Conservation (phyloP, 768 basidiomycete genomes). For the Lactifluus piperatus region DNA sequence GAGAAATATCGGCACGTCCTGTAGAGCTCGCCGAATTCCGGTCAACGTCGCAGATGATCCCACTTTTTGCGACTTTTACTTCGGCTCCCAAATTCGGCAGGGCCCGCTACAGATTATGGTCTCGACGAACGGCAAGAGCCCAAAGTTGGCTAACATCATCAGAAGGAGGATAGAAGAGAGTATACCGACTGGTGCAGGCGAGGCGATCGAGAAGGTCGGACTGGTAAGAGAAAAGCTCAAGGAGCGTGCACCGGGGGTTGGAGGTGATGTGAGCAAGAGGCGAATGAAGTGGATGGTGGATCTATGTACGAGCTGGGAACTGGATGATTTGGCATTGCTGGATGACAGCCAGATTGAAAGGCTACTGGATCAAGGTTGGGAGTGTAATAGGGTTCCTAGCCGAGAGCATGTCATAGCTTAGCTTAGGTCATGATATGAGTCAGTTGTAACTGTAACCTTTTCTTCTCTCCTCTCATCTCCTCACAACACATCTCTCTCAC, state of each 20-base stretch:
- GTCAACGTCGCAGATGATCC: slow-evolving; percentile 98
- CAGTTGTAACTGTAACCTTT: not conserved
- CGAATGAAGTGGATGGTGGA: slow-evolving; percentile 92
- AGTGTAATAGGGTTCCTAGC: slow-evolving; percentile 43
- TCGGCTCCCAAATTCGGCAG: slow-evolving; percentile 85
- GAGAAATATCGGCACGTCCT: slow-evolving; percentile 60
- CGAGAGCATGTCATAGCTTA: slow-evolving; percentile 22
- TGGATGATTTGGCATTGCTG: slow-evolving; percentile 70
- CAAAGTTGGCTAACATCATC: slow-evolving; percentile 82
- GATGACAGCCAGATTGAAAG: slow-evolving; percentile 54
- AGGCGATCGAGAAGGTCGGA: slow-evolving; percentile 76
- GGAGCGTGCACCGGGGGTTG: slow-evolving; percentile 74
- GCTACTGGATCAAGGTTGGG: slow-evolving; percentile 84
- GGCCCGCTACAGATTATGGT: slow-evolving; percentile 95
- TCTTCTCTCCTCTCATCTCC: slow-evolving; percentile 4
- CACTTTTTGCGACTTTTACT: slow-evolving; percentile 95
- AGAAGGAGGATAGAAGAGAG: slow-evolving; percentile 54
- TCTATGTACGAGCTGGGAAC: slow-evolving; percentile 76
- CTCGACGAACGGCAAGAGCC: slow-evolving; percentile 89
- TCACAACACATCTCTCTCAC: not conserved
- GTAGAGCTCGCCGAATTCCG: slow-evolving; percentile 62
- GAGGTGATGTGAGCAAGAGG: slow-evolving; percentile 62
- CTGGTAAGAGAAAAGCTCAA: slow-evolving; percentile 62
- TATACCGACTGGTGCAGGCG: slow-evolving; percentile 66
- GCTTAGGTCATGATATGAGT: slow-evolving; percentile 22